Evolutionary conservation across 176 grass and related monocot genomes (phyloP), one percentile per base, ranked within the genome.

Genomic region (Guadua angustifolia): DNA sequence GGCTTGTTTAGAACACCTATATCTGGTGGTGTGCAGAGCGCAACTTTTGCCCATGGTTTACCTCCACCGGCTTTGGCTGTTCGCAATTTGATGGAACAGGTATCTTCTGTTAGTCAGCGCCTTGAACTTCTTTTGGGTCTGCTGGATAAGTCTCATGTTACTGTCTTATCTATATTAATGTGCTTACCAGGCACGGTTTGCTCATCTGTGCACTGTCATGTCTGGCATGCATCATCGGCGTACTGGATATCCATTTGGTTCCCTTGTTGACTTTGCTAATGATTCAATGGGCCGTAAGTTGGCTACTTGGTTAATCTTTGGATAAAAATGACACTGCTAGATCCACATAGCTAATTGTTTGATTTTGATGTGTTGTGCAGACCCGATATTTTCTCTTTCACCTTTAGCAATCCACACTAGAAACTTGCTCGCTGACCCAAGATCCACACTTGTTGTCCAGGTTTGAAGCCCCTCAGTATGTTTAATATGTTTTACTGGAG

Each of bases 1-100:
- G 97, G 97, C 6, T 62, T 99, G 39, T 99, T 99, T 62, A 95
- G 97, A 86, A 99, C 97, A 45, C 97, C 97, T 4, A 99, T 96
- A 73, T 99, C 97, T 52, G 97, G 97, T 66, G 97, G 97, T 39
- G 97, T 99, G 38, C 97, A 99, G 88, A 96, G 93, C 9, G 97
- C 97, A 66, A 99, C 97, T 29, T 96, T 87, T 63, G 89, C 88
- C 13, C 97, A 99, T 72, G 97, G 86, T 92, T 73, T 99, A 44
- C 97, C 97, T 60, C 94, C 93, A 24, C 97, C 97, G 0, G 97
- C 97, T 53, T 90, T 99, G 59, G 97, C 97, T 60, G 93, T 99
- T 15, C 91, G 91, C 53, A 99, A 99, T 86, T 80, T 99, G 49
- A 99, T 99, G 97, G 97, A 99, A 61, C 97, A 96, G 89, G 96